Conservation (phyloP, 192 early-diverging fungal genomes). For the Gryganskiella cystojenkinii region DNA sequence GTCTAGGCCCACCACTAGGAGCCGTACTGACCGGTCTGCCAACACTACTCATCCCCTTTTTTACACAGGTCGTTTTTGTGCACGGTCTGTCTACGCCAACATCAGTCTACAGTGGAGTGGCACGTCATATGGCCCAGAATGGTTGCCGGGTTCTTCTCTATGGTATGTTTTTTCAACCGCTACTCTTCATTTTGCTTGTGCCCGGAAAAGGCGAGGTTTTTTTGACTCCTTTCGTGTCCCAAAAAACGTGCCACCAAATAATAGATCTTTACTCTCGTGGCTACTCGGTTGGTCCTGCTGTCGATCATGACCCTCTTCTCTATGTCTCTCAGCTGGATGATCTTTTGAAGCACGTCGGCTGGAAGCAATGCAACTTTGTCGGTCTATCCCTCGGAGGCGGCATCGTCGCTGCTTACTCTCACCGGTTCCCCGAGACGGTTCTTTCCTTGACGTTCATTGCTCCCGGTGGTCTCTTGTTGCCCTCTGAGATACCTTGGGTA, state of each 20-base stretch:
- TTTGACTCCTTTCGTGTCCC: not conserved
- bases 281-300: constrained; percentile 36
- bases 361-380: constrained; percentile 43
- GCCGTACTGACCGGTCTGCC: too few relatives aligned
- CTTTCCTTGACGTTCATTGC: constrained; percentile 38
- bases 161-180: constrained; percentile 4
- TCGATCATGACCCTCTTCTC: constrained; percentile 32
- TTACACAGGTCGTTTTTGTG: constrained; percentile 46
- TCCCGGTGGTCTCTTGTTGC: constrained; percentile 45
- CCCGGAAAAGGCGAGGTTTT: not conserved
- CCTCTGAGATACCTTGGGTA: constrained; percentile 36
- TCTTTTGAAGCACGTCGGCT: constrained; percentile 42
- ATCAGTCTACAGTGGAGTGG: constrained; percentile 29
- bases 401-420: constrained; percentile 29
- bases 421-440: constrained; percentile 44
- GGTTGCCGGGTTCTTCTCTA: constrained; percentile 42
- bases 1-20: not conserved
- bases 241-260: not conserved
- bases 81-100: constrained; percentile 45
- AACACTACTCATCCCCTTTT: too few relatives aligned
- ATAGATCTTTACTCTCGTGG: constrained; percentile 47
- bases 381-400: constrained; percentile 50
- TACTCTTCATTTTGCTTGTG: too few relatives aligned
- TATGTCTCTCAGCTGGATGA: constrained; percentile 43
- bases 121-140: constrained; percentile 32